Conservation (phyloP, 345 rosid genomes). For the Populus alba region DNA sequence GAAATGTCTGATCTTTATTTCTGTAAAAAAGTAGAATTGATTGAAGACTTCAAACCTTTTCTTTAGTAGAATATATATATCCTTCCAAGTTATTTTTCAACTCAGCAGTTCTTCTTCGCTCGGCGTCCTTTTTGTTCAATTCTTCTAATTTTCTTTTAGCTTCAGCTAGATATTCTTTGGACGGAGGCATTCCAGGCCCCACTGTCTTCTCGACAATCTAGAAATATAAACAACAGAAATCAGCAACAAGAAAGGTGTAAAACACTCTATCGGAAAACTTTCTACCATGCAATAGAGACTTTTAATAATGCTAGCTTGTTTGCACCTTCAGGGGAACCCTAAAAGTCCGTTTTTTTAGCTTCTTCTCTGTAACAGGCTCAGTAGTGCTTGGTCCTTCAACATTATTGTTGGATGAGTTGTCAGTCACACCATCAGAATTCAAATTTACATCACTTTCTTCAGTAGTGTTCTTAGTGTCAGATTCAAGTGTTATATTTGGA, state of each 20-base stretch:
- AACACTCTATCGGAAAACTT: background rate
- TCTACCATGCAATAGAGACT: background rate
- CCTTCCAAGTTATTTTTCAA: slow-evolving; percentile 89
- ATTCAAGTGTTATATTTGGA: slow-evolving; percentile 48
- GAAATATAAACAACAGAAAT: slow-evolving; percentile 6
- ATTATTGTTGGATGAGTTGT: slow-evolving; percentile 33
- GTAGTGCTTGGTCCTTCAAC: slow-evolving; percentile 45
- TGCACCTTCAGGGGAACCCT: slow-evolving; percentile 82
- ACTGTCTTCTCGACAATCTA: slow-evolving; percentile 74
- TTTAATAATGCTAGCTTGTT: background rate
- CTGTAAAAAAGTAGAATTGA: background rate
- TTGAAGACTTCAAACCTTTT: slow-evolving; percentile 50
- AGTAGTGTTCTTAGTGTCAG: slow-evolving; percentile 40
- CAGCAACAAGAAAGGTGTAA: background rate
- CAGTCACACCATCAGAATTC: slow-evolving; percentile 44
- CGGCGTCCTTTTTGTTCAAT: slow-evolving; percentile 82
- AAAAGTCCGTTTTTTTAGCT: slow-evolving; percentile 76
- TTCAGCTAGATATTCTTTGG: slow-evolving; percentile 63
- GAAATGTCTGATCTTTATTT: background rate
- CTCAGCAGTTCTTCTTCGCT: slow-evolving; percentile 90
- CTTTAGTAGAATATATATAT: slow-evolving; percentile 92
- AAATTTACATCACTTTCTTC: slow-evolving; percentile 51
- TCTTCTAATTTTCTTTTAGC: slow-evolving; percentile 72
- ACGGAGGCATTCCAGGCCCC: slow-evolving; percentile 74
- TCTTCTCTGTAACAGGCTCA: slow-evolving; percentile 65